Conservation (phyloP, 257 asterid species). For the Petunia axillaris region DNA sequence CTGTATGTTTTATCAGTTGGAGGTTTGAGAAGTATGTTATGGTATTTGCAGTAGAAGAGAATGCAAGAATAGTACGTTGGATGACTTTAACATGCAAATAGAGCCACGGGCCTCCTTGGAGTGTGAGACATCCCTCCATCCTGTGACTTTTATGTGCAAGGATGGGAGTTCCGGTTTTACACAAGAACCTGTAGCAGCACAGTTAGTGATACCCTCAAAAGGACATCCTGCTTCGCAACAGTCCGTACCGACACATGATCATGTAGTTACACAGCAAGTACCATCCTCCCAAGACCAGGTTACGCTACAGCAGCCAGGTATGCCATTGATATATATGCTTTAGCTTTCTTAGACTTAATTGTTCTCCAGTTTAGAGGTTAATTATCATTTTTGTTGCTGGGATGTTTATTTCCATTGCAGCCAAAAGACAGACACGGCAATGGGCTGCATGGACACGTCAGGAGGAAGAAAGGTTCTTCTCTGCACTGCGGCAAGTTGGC, state of each 20-base stretch:
- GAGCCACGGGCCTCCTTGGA: conserved; percentile 64
- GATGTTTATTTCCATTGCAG: conserved; percentile 43
- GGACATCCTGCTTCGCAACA: conserved; percentile 52
- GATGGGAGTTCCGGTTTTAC: conserved; percentile 51
- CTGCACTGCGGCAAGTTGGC: conserved; percentile 97
- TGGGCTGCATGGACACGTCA: conserved; percentile 99
- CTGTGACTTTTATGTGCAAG: conserved; percentile 49
- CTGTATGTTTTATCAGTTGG: conserved; percentile 1
- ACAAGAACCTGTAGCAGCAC: conserved; percentile 9
- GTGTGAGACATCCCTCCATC: conserved; percentile 45
- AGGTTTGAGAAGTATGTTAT: conserved; percentile 22
- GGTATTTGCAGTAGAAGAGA: conserved; percentile 20
- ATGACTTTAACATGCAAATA: conserved; percentile 49
- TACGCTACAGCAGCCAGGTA: conserved; percentile 63
- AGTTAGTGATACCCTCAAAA: conserved; percentile 44
- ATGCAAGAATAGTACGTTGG: conserved; percentile 26
- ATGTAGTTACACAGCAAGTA: conserved; percentile 25
- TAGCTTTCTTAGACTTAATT: conserved; percentile 19
- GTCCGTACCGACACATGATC: conserved; percentile 35
- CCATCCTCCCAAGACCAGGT: conserved; percentile 57
- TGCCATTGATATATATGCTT: conserved; percentile 26
- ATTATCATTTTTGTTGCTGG: conserved; percentile 24
- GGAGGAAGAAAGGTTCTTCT: conserved; percentile 95
- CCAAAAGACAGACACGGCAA: conserved; percentile 83
- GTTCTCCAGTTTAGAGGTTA: conserved; percentile 18